Conservation (phyloP, 495 filamentous ascomycete genomes). For the Bacidia gigantensis region DNA sequence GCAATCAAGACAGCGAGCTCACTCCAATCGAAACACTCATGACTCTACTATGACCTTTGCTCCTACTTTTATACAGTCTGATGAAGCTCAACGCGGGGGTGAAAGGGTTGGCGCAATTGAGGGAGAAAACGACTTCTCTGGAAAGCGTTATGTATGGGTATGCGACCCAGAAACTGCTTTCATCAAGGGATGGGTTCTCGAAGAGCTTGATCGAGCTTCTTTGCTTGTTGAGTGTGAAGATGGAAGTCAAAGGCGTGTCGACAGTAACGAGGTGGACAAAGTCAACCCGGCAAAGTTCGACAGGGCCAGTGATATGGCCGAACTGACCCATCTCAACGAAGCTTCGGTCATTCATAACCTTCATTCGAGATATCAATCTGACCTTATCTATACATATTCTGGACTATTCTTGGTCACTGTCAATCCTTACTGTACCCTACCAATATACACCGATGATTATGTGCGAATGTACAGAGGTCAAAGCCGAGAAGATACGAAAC, state of each 20-base stretch:
- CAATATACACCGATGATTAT: conserved; percentile 94
- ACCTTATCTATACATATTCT: conserved; percentile 97
- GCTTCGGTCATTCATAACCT: conserved; percentile 96
- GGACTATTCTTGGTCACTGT: conserved; percentile 93
- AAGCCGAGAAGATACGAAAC: conserved; percentile 81
- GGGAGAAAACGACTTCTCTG: conserved; percentile 95
- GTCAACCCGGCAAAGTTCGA: conserved; percentile 99
- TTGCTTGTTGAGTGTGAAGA: conserved; percentile 87
- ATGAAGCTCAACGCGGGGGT: conserved; percentile 49
- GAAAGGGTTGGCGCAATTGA: conserved; percentile 68
- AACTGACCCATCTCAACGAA: conserved; percentile 94
- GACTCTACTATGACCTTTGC: conserved; percentile 68
- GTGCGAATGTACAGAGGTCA: conserved; percentile 92
- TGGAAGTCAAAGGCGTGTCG: conserved; percentile 78
- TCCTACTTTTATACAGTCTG: conserved; percentile 83
- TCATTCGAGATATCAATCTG: conserved; percentile 81
- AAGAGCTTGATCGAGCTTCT: conserved; percentile 52
- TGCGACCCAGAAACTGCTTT: conserved; percentile 78
- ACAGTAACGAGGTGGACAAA: conserved; percentile 80
- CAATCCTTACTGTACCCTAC: conserved; percentile 88
- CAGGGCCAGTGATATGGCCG: conserved; percentile 95
- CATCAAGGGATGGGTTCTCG: conserved; percentile 77
- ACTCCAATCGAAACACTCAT: conserved; percentile 43
- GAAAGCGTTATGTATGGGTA: conserved; percentile 97
- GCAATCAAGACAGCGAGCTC: conserved; percentile 40